A percentile compares a stretch with the other conserved stretches of the same genome.
Evolutionary conservation across 2,329 filamentous ascomycete species (phyloP).

Genomic region (Aspergillus vadensis): DNA sequence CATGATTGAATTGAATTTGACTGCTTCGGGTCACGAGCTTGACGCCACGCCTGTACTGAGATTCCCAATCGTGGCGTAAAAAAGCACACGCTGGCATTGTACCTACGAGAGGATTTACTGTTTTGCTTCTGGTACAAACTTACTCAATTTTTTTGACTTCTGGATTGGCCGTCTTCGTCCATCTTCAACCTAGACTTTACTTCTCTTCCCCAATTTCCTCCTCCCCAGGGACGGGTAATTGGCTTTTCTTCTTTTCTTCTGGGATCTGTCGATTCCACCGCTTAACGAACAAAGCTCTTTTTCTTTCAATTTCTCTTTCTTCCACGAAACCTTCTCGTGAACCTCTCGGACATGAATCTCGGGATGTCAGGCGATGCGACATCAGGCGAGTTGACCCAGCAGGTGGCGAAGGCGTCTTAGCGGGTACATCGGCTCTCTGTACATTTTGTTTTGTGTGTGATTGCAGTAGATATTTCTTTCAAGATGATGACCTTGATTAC

Average conservation of each 20-base stretch:
- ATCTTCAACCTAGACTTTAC: conserved; percentile 15
- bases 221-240: neutral
- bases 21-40: neutral
- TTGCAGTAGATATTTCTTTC: conserved; percentile 5
- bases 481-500: conserved; percentile 13
- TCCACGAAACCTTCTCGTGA: neutral
- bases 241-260: conserved; percentile 14
- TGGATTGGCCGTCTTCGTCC: too few species aligned
- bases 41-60: conserved; percentile 18
- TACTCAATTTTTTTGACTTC: neutral
- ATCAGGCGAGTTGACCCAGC: neutral
- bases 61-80: conserved; percentile 22
- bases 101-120: conserved; percentile 23
- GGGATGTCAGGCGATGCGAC: conserved; percentile 12
- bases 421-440: conserved; percentile 1
- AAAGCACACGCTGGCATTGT: conserved; percentile 29
- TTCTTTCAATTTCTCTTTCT: conserved; percentile 10
- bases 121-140: conserved; percentile 25
- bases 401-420: neutral
- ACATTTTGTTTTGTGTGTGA: conserved; percentile 6
- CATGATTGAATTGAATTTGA: conserved; percentile 3
- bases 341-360: conserved; percentile 15
- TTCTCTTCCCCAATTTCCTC: conserved; percentile 12
- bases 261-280: conserved; percentile 6
- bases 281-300: conserved; percentile 19